phyloP scores from a whole-genome alignment of 179 eudicot genomes.

The Spergularia azorica region DNA sequence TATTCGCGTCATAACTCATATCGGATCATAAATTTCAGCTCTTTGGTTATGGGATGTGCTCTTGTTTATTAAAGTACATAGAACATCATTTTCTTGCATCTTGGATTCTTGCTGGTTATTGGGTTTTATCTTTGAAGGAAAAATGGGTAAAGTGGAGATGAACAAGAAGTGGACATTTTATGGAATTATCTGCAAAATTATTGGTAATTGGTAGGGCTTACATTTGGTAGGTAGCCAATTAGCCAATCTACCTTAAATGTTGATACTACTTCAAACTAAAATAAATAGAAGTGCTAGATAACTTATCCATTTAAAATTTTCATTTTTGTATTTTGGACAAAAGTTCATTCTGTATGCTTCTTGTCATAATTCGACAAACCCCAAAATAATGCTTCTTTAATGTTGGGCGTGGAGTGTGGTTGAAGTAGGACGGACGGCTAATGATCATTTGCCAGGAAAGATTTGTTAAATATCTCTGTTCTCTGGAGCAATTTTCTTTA shows the following conservation, averaged over 20 bases:
- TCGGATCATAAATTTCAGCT: no score
- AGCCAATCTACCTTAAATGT: not conserved
- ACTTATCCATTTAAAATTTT: not conserved
- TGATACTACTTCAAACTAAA: not conserved
- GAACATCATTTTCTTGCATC: no score
- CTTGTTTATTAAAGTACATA: no score
- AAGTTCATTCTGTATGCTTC: not conserved
- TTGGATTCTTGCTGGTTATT: not conserved
- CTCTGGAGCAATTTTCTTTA: no score
- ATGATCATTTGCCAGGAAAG: no score
- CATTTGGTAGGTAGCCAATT: not conserved
- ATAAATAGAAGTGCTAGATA: not conserved
- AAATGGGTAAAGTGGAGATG: not conserved
- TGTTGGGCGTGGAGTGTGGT: not conserved
- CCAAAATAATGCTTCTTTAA: not conserved
- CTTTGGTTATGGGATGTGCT: no score
- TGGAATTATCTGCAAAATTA: not conserved
- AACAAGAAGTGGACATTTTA: not conserved
- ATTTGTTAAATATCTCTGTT: no score
- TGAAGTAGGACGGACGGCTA: not conserved
- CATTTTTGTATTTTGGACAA: no score
- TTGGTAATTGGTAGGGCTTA: conserved; percentile 14
- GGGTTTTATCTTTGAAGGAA: not conserved
- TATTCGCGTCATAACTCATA: no score
- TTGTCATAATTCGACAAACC: not conserved